A percentile compares a stretch with the other conserved stretches of the same genome.
Evolutionary conservation across 2,329 filamentous ascomycete species (phyloP).

Genomic region (Aspergillus chevalieri): DNA sequence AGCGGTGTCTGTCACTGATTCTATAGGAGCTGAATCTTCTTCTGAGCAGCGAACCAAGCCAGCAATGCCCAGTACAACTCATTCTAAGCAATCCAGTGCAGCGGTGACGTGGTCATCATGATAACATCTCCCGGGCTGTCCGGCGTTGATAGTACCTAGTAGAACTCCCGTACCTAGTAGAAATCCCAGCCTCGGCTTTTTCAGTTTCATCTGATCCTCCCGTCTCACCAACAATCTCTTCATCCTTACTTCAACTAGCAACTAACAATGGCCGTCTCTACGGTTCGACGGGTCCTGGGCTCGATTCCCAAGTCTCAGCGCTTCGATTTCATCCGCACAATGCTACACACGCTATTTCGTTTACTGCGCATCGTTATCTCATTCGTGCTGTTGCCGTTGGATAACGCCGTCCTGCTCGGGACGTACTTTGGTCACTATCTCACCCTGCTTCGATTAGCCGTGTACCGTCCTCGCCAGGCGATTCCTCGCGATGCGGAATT

Average conservation of each 20-base stretch:
- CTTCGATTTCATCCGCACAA: slow-evolving; percentile 4
- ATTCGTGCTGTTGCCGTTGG: slow-evolving; percentile 42
- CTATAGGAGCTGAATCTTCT: too few relatives aligned
- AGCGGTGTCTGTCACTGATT: not conserved
- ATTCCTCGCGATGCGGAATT: slow-evolving; percentile 29
- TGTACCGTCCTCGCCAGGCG: slow-evolving; percentile 16
- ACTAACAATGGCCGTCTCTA: slow-evolving; percentile 15
- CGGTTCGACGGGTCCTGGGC: slow-evolving; percentile 12
- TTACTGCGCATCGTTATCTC: slow-evolving; percentile 22
- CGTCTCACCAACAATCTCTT: not conserved
- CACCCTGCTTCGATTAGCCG: slow-evolving; percentile 16
- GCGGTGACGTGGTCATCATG: slow-evolving; percentile 16
- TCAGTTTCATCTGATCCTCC: not conserved
- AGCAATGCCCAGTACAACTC: slow-evolving; percentile 2
- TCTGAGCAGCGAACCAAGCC: too few relatives aligned
- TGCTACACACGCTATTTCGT: slow-evolving; percentile 16
- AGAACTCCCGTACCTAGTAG: not conserved
- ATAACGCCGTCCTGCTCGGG: slow-evolving; percentile 39
- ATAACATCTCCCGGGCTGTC: not conserved
- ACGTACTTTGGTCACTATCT: slow-evolving; percentile 29
- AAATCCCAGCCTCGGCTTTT: not conserved
- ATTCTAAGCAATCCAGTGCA: slow-evolving; percentile 4
- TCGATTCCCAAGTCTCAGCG: slow-evolving; percentile 7
- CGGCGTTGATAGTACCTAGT: not conserved
- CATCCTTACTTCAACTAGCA: not conserved